Conservation (phyloP, 23 red algal genomes). For the Gracilaria vermiculophylla region DNA sequence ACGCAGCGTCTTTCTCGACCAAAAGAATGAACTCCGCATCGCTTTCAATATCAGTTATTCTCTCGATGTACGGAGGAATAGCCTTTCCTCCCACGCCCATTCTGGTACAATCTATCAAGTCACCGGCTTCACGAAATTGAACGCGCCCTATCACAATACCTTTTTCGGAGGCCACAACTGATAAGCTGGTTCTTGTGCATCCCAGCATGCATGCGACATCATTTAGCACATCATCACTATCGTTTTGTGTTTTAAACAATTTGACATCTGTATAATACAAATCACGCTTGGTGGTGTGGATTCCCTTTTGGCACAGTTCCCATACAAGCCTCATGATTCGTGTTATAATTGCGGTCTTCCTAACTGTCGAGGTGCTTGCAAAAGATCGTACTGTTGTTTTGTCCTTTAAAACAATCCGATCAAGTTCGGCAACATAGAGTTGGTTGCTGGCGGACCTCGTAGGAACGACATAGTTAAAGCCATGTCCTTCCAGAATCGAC, state of each 20-base stretch:
- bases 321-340: constrained; percentile 86
- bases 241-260: constrained; percentile 79
- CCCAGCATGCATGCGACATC: constrained; percentile 92
- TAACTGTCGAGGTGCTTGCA: constrained; percentile 75
- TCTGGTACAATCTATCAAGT: constrained; percentile 86
- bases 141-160: constrained; percentile 91
- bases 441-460: constrained; percentile 81
- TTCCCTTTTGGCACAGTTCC: constrained; percentile 78
- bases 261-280: constrained; percentile 96
- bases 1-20: constrained; percentile 95
- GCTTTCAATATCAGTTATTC: constrained; percentile 84
- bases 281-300: constrained; percentile 90
- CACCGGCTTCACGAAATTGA: constrained; percentile 88
- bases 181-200: constrained; percentile 84
- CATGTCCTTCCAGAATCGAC: constrained; percentile 68
- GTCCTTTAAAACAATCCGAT: constrained; percentile 96
- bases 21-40: constrained; percentile 91
- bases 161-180: constrained; percentile 95
- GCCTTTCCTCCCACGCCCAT: constrained; percentile 98
- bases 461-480: constrained; percentile 80
- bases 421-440: constrained; percentile 87
- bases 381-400: constrained; percentile 70
- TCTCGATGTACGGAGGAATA: constrained; percentile 91
- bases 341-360: constrained; percentile 85
- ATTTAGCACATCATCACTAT: constrained; percentile 93